These are phyloP conservation scores for Ogataea polymorpha DNA, from an alignment of 805 yeast genomes.

Conservation along the genomic window DNA sequence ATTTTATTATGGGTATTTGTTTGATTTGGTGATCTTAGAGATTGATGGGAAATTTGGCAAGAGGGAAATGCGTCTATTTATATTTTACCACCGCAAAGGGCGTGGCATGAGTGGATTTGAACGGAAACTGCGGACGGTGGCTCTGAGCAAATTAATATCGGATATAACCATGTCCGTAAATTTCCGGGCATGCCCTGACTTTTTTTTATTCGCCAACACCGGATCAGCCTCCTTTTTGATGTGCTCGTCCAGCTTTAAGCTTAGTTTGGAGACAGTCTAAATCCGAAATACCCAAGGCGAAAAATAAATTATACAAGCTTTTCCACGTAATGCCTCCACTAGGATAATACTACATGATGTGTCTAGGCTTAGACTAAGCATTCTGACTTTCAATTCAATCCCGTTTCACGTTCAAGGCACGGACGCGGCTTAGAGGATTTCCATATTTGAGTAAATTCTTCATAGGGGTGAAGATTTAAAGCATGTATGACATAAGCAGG, in stretches of 20 bases:
- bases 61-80: constrained; percentile 8
- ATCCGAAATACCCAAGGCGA: neutral
- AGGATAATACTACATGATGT: neutral
- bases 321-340: too few species aligned
- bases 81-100: constrained; percentile 6
- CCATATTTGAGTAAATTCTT: neutral
- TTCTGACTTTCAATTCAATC: neutral
- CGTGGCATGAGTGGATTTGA: constrained; percentile 1
- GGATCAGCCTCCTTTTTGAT: constrained; percentile 1
- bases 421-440: constrained; percentile 8
- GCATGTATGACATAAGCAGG: constrained; percentile 3
- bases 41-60: constrained; percentile 1
- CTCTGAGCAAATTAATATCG: neutral
- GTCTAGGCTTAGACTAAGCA: neutral
- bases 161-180: neutral
- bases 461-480: neutral
- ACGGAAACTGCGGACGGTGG: constrained; percentile 4
- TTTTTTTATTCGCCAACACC: neutral
- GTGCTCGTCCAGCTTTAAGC: neutral
- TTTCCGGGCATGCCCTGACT: constrained; percentile 3
- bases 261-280: neutral
- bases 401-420: neutral
- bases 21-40: constrained; percentile 10
- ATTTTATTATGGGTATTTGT: constrained; percentile 16
- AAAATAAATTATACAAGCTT: neutral